Percentiles rank a stretch among this genome's conserved stretches.
Conservation (phyloP, 495 filamentous ascomycete genomes). For the Annulohypoxylon bovei region DNA sequence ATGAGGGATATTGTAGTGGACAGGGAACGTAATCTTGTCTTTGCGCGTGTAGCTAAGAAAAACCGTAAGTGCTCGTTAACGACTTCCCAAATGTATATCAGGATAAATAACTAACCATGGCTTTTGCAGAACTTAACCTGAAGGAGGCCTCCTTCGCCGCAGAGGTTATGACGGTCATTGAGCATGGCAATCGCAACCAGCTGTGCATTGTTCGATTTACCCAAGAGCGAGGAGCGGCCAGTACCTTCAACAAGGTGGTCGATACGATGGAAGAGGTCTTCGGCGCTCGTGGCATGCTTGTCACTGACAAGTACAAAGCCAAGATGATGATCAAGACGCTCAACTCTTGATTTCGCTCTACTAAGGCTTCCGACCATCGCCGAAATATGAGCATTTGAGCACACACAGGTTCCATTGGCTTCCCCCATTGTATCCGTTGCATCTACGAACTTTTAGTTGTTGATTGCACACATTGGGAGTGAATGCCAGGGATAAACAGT, state of each 20-base stretch:
- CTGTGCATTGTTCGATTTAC: constrained; percentile 85
- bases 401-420: background rate
- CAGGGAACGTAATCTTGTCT: constrained; percentile 75
- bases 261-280: constrained; percentile 73
- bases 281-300: constrained; percentile 65
- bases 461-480: background rate
- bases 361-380: background rate
- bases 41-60: constrained; percentile 73
- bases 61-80: constrained; percentile 72
- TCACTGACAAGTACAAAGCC: constrained; percentile 72
- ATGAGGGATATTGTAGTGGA: constrained; percentile 79
- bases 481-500: background rate
- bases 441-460: background rate
- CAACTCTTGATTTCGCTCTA: constrained; percentile 44
- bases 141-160: constrained; percentile 81
- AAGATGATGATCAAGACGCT: constrained; percentile 75
- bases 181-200: constrained; percentile 73
- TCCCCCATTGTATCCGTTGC: background rate
- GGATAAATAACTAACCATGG: constrained; percentile 36
- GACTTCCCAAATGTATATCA: background rate
- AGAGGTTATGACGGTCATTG: constrained; percentile 83
- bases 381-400: background rate
- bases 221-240: constrained; percentile 86
- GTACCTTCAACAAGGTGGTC: constrained; percentile 84
- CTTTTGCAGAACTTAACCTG: constrained; percentile 69